Evolutionary conservation across 2,329 filamentous ascomycete species (phyloP), one percentile per base, ranked within the genome.

Genomic region (Sclerotinia borealis): DNA sequence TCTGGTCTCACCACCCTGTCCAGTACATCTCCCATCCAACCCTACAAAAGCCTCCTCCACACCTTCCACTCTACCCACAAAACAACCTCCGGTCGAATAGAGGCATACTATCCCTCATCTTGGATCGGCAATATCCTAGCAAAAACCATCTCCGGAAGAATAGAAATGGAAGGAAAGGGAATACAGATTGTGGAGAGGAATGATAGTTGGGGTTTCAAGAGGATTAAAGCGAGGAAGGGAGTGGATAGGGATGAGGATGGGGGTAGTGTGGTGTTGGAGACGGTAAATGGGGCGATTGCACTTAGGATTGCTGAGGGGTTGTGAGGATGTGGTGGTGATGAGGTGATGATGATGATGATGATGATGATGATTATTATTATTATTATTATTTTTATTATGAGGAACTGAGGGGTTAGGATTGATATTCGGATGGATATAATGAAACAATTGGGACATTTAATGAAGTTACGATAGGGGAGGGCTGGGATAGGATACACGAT

Each of bases 101-200:
- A 63, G 2, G 52, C 71, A 1, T n/a, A 63, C n/a, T 73, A 72
- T 52, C 69, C 72, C 10, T 27, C n/a, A 1, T 52, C 54, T 2
- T 74, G 71, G 71, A 69, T 70, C 45, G 72, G 72, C 2, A 65
- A 59, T 2, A 55, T 74, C 1, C 55, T 68, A 48, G 68, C 64
- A 2, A 70, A 68, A 50, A 66, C 65, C 3, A 51, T 72, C 1
- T 71, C 68, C 1, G 71, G 71, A 29, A 66, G 61, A 54, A 70
- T 73, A 29, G 17, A 45, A 3, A 51, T 67, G 5, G 63, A 43
- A 7, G 72, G 71, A 2, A 52, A 68, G 17, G 70, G 67, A 0
- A 27, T 73, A 2, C 52, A 66, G 19, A 67, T 69, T 31, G 63
- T 73, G 2, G 66, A 61, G 25, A 64, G 68, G 3, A 67, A 59